Evolutionary conservation across 148 eudicot genomes (phyloP).

Genomic region (Heliosperma pusillum): DNA sequence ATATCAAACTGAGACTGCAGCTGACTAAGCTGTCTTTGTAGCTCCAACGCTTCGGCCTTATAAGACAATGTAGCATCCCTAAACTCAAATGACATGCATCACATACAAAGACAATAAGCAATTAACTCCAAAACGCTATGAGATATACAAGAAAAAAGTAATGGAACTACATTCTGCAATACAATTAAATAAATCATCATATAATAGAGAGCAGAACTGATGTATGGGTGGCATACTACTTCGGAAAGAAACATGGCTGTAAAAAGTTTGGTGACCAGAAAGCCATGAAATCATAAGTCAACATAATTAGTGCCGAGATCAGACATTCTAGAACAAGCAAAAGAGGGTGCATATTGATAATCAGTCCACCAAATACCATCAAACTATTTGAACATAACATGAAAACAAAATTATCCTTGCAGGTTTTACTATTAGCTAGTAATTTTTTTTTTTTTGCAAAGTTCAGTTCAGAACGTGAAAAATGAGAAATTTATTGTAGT

Average conservation of each 20-base stretch:
- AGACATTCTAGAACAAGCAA: not conserved
- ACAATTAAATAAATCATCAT: not conserved
- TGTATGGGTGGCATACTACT: not conserved
- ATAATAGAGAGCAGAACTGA: not conserved
- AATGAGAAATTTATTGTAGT: not conserved
- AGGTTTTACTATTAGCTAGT: not conserved
- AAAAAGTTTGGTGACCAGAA: no score
- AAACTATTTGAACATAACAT: not conserved
- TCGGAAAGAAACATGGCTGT: no score
- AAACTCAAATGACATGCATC: slow-evolving; percentile 14
- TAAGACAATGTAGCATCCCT: slow-evolving; percentile 84
- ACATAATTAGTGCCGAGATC: no score
- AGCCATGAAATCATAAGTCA: no score
- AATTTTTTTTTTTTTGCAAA: not conserved
- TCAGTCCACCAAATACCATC: not conserved
- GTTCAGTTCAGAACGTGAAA: not conserved
- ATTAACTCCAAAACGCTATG: slow-evolving; percentile 16
- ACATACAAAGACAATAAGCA: not conserved
- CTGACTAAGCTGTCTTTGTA: slow-evolving; percentile 85
- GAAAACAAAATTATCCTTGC: not conserved
- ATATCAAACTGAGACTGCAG: slow-evolving; percentile 85
- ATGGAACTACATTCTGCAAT: not conserved
- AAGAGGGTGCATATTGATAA: not conserved
- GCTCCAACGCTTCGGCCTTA: slow-evolving; percentile 74
- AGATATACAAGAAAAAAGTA: not conserved